These are phyloP conservation scores for Hordeum marinum DNA, from an alignment of 176 grass and related monocot genomes.

Conservation along the genomic window DNA sequence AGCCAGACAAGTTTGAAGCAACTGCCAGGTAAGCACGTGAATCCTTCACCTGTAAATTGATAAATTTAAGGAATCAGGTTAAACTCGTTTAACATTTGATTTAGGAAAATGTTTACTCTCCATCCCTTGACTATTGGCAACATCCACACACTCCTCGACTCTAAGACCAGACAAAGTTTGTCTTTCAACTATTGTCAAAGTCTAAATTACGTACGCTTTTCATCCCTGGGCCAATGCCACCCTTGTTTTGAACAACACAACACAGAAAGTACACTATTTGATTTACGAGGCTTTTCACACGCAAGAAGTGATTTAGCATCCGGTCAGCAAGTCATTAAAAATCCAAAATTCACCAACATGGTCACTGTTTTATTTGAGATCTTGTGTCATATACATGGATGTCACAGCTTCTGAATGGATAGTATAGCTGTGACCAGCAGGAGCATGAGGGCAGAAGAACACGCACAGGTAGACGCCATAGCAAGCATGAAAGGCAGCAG, in stretches of 20 bases:
- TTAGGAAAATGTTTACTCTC: neutral
- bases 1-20: slow-evolving; percentile 69
- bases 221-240: neutral
- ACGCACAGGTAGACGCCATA: neutral
- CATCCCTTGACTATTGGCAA: neutral
- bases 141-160: neutral
- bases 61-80: slow-evolving; percentile 22
- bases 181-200: neutral
- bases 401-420: neutral
- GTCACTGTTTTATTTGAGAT: neutral
- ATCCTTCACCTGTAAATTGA: slow-evolving; percentile 72
- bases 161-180: neutral
- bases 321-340: too few relatives aligned
- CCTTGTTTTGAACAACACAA: too few relatives aligned
- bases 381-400: neutral
- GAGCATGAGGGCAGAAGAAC: neutral
- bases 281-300: too few relatives aligned
- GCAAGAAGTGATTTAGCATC: too few relatives aligned
- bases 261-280: too few relatives aligned
- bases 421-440: neutral
- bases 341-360: neutral
- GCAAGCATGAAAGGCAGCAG: neutral
- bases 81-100: neutral
- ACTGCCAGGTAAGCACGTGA: slow-evolving; percentile 64
- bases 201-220: neutral